Conservation (phyloP, 495 filamentous ascomycete genomes). For the Hypoxylon cercidicola region DNA sequence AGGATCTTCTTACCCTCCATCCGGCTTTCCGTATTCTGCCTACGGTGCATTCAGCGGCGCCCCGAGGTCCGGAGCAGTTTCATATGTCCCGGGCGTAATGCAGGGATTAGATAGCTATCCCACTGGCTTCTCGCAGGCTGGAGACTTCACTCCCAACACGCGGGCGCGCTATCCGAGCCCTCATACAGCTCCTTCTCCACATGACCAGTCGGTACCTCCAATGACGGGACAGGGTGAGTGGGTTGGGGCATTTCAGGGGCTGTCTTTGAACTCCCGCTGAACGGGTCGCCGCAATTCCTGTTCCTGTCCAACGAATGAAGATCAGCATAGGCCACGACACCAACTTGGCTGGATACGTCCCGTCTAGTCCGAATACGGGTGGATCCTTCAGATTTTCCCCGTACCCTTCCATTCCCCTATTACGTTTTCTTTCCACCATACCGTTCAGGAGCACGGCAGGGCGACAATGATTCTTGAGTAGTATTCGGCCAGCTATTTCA, state of each 20-base stretch:
- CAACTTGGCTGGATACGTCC: too few species aligned
- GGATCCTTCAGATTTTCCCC: too few species aligned
- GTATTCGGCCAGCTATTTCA: too few species aligned
- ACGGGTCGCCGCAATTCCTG: neutral
- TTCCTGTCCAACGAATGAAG: too few species aligned
- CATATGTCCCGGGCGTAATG: constrained; percentile 51
- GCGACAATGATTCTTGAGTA: too few species aligned
- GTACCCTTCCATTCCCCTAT: too few species aligned
- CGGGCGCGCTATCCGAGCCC: constrained; percentile 58
- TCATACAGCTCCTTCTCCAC: constrained; percentile 46
- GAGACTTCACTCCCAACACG: constrained; percentile 52
- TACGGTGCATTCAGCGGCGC: constrained; percentile 57
- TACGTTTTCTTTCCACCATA: too few species aligned
- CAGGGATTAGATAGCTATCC: constrained; percentile 55
- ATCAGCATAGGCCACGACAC: too few species aligned
- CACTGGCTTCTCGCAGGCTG: constrained; percentile 52
- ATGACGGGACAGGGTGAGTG: constrained; percentile 55
- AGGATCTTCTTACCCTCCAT: constrained; percentile 47
- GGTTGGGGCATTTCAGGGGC: constrained; percentile 61
- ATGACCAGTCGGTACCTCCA: constrained; percentile 49
- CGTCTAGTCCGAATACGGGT: too few species aligned
- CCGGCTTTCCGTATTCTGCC: constrained; percentile 55
- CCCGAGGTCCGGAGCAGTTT: constrained; percentile 48
- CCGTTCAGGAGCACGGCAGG: too few species aligned
- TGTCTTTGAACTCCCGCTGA: constrained; percentile 64